Evolutionary conservation across 139 green algal genomes (phyloP).

Genomic region (Chlorella sorokiniana): DNA sequence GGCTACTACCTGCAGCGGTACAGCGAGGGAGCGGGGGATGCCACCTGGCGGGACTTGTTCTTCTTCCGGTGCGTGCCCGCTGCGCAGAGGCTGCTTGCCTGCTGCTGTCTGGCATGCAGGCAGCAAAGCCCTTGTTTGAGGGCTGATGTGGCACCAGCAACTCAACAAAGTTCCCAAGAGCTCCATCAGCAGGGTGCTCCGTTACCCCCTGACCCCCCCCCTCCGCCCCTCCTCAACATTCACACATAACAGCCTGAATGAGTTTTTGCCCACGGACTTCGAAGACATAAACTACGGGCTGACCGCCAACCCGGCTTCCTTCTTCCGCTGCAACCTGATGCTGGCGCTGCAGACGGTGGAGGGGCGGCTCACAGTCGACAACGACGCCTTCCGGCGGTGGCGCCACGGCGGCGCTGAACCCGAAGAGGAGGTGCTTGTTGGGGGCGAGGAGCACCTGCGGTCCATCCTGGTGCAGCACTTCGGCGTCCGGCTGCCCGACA

Average conservation of each 20-base stretch:
- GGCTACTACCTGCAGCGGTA: constrained; percentile 14
- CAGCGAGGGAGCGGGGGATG: not conserved
- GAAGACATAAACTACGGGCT: constrained; percentile 2
- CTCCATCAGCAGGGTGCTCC: too few relatives aligned
- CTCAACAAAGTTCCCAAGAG: too few relatives aligned
- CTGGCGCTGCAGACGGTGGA: not conserved
- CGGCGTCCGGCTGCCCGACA: not conserved
- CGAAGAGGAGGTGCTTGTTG: not conserved
- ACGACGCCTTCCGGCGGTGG: constrained; percentile 2
- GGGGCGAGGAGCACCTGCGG: not conserved
- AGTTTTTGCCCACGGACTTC: constrained; percentile 17
- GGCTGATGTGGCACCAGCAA: too few relatives aligned
- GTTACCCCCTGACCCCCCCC: too few relatives aligned
- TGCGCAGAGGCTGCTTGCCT: too few relatives aligned
- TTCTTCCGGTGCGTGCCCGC: not conserved
- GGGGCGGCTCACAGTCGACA: not conserved
- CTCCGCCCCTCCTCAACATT: too few relatives aligned
- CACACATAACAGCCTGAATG: too few relatives aligned
- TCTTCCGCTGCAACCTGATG: constrained; percentile 1
- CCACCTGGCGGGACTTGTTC: constrained; percentile 4
- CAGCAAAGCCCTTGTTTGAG: too few relatives aligned
- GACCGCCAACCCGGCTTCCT: not conserved
- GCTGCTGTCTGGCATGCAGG: too few relatives aligned
- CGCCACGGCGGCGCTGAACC: not conserved
- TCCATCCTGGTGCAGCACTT: not conserved